A percentile compares a stretch with the other conserved stretches of the same genome.
Evolutionary conservation across 805 yeast genomes (phyloP).

Genomic region (Candida yuanshanica): DNA sequence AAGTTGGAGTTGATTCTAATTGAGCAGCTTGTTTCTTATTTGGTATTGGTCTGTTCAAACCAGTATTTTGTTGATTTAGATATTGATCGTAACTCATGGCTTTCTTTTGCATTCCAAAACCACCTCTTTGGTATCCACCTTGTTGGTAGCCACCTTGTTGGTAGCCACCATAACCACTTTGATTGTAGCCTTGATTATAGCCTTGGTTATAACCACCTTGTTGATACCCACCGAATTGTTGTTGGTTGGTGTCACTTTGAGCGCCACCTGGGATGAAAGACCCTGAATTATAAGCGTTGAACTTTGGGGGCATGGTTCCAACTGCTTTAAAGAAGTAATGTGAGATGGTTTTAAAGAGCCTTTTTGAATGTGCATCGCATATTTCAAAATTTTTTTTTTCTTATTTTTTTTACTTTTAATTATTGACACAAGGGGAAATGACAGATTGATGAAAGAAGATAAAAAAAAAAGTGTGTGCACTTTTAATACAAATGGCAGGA

Average conservation of each 20-base stretch:
- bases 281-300: conserved; percentile 29
- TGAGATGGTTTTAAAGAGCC: too few species aligned
- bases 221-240: conserved; percentile 3
- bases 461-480: too few species aligned
- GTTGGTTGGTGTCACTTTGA: conserved; percentile 7
- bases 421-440: neutral
- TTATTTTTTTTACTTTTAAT: neutral
- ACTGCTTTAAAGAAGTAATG: neutral
- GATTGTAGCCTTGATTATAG: conserved; percentile 3
- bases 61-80: conserved; percentile 10
- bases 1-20: conserved; percentile 12
- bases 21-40: neutral
- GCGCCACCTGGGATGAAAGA: conserved; percentile 25
- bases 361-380: too few species aligned
- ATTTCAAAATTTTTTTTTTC: neutral
- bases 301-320: conserved; percentile 34
- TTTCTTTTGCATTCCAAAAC: conserved; percentile 16
- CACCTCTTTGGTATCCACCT: conserved; percentile 4
- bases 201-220: conserved; percentile 5
- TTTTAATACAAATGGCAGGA: too few species aligned
- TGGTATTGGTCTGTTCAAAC: conserved; percentile 8
- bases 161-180: neutral
- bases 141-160: conserved; percentile 7
- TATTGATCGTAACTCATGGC: conserved; percentile 23
- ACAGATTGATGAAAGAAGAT: neutral